These are phyloP conservation scores for Orbilia ellipsospora DNA, from an alignment of 2,329 filamentous ascomycete species.

Conservation along the genomic window DNA sequence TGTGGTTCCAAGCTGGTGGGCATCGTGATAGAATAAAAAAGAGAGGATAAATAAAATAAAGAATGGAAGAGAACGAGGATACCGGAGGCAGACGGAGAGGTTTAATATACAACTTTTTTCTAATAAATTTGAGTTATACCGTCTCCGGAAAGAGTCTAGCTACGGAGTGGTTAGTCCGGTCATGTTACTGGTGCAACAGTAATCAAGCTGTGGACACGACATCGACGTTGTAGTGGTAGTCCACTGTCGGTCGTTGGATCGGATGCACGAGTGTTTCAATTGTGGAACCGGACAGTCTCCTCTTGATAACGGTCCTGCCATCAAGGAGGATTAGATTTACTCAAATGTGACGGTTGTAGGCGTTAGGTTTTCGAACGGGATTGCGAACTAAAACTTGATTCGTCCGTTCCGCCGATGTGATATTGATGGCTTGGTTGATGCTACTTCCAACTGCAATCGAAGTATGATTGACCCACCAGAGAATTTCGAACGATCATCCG, in stretches of 20 bases:
- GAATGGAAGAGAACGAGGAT: constrained; percentile 5
- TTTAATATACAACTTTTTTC: constrained; percentile 25
- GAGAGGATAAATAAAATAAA: constrained; percentile 20
- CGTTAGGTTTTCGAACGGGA: constrained; percentile 15
- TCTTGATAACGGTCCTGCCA: no score
- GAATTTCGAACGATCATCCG: no score
- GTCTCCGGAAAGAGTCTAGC: constrained; percentile 2
- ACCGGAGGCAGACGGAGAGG: constrained; percentile 8
- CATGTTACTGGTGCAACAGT: constrained; percentile 4
- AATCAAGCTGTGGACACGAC: not conserved
- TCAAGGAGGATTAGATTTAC: not conserved
- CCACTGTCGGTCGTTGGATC: not conserved
- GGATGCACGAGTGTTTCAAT: not conserved
- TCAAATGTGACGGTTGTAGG: constrained; percentile 16
- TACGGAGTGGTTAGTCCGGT: not conserved
- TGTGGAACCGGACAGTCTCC: no score
- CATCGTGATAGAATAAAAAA: constrained; percentile 38
- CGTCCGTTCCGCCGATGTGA: not conserved
- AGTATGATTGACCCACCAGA: no score
- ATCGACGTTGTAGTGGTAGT: not conserved
- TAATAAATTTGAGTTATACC: not conserved
- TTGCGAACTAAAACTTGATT: constrained; percentile 26
- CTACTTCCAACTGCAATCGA: no score
- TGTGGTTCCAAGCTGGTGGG: constrained; percentile 18
- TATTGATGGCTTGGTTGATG: no score